phyloP scores from a whole-genome alignment of 257 asterid species.

The Petunia axillaris region DNA sequence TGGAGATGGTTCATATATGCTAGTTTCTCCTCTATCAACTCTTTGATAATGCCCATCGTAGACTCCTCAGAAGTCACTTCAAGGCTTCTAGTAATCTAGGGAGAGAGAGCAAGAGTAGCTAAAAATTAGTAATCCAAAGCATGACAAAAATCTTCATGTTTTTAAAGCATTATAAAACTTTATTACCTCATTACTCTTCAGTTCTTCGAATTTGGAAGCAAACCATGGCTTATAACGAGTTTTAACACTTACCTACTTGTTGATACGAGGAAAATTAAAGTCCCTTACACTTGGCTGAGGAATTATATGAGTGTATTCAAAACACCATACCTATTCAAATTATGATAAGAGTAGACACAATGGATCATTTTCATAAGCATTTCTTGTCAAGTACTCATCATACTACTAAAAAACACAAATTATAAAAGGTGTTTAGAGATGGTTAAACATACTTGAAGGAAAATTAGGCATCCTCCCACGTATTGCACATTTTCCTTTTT shows the following conservation, averaged over 20 bases:
- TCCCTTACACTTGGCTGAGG: conserved; percentile 24
- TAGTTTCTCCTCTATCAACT: neutral
- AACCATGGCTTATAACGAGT: conserved; percentile 22
- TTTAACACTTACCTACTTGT: conserved; percentile 29
- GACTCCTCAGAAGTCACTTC: conserved; percentile 32
- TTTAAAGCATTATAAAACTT: neutral
- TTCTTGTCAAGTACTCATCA: neutral
- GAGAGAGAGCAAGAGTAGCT: neutral
- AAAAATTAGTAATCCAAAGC: neutral
- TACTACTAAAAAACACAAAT: neutral
- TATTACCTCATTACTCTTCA: conserved; percentile 27
- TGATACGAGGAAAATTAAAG: conserved; percentile 25
- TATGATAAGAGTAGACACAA: neutral
- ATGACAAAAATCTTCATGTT: neutral
- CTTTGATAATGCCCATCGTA: conserved; percentile 24
- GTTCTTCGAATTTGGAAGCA: conserved; percentile 20
- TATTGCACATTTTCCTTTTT: conserved; percentile 33
- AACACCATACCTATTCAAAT: conserved; percentile 31
- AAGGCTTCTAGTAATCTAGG: conserved; percentile 23
- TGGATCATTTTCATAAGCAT: too few relatives aligned
- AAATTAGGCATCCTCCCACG: conserved; percentile 34
- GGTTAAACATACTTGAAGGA: conserved; percentile 29
- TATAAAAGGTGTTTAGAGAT: neutral
- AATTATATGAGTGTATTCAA: conserved; percentile 20
- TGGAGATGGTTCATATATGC: neutral